Evolutionary conservation across 2,329 filamentous ascomycete genomes (phyloP).

Genomic region (Magnaporthiopsis poae): DNA sequence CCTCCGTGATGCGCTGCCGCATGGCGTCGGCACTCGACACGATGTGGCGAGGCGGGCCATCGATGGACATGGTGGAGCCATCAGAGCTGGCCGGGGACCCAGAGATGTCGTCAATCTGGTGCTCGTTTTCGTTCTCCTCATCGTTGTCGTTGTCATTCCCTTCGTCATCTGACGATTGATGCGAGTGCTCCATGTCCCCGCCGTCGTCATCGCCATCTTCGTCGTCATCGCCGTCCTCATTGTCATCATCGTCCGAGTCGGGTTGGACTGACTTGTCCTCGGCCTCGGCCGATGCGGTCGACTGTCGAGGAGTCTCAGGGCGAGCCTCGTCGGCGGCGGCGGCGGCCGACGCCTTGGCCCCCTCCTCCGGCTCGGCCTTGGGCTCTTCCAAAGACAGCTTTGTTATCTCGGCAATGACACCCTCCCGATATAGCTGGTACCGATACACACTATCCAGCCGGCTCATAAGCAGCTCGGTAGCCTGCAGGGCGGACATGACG

Average conservation of each 20-base stretch:
- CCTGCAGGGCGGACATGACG: constrained; percentile 78
- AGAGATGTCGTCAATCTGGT: constrained; percentile 47
- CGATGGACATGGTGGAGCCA: constrained; percentile 55
- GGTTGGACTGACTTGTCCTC: constrained; percentile 8
- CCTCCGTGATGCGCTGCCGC: constrained; percentile 61
- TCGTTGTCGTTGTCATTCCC: constrained; percentile 42
- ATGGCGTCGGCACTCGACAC: constrained; percentile 45
- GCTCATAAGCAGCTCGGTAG: constrained; percentile 75
- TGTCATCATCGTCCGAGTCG: constrained; percentile 27
- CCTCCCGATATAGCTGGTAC: constrained; percentile 94
- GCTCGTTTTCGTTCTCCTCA: constrained; percentile 39
- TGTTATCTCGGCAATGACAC: constrained; percentile 82
- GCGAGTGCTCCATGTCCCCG: constrained; percentile 29
- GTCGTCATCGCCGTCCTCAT: constrained; percentile 27
- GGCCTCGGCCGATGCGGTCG: constrained; percentile 1
- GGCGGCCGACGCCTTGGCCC: constrained; percentile 11
- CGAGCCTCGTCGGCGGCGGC: constrained; percentile 1
- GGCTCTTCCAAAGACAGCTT: constrained; percentile 53
- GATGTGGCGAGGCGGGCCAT: constrained; percentile 41
- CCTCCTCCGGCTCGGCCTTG: constrained; percentile 23
- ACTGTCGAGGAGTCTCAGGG: constrained; percentile 6
- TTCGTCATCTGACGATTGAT: constrained; percentile 32
- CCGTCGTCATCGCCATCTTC: constrained; percentile 42
- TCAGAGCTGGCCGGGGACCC: constrained; percentile 59
- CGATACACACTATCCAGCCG: constrained; percentile 81